Conservation (phyloP, 2,329 filamentous ascomycete species). For the Ophiostoma pallidulum region DNA sequence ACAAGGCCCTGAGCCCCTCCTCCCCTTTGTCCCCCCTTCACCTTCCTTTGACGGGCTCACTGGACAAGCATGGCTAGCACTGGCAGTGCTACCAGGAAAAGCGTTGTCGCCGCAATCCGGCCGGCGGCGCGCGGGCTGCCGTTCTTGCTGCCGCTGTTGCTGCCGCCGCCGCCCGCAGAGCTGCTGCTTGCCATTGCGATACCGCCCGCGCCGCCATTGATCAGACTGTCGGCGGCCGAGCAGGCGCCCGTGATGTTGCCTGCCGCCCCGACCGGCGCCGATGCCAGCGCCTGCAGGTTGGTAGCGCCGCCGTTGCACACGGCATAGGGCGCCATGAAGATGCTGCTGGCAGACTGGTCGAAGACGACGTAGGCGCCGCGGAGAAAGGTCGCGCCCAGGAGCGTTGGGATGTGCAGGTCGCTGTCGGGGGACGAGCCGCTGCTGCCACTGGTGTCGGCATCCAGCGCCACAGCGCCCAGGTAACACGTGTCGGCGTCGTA, state of each 20-base stretch:
- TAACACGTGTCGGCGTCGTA: constrained; percentile 29
- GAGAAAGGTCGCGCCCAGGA: constrained; percentile 26
- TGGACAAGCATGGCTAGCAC: neutral
- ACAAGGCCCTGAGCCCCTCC: too few species aligned
- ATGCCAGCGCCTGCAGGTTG: constrained; percentile 4
- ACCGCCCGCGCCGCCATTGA: neutral
- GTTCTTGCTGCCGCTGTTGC: constrained; percentile 1
- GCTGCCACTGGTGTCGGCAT: neutral
- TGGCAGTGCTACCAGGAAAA: neutral
- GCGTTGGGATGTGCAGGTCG: constrained; percentile 15
- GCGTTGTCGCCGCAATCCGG: neutral
- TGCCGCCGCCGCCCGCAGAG: neutral
- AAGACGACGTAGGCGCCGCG: constrained; percentile 25
- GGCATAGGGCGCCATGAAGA: constrained; percentile 25
- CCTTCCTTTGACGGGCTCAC: too few species aligned
- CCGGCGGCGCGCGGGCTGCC: neutral
- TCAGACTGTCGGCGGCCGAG: constrained; percentile 2
- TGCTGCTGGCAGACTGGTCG: constrained; percentile 24
- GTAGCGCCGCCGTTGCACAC: constrained; percentile 20
- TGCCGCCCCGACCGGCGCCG: constrained; percentile 5
- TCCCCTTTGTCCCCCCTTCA: too few species aligned
- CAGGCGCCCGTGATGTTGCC: constrained; percentile 16
- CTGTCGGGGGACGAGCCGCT: constrained; percentile 14
- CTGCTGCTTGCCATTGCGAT: neutral
- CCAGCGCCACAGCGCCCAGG: constrained; percentile 25